Evolutionary conservation across 305 asterid genomes (phyloP), one percentile per base, ranked within the genome.

Genomic region (Ruellia speciosa): DNA sequence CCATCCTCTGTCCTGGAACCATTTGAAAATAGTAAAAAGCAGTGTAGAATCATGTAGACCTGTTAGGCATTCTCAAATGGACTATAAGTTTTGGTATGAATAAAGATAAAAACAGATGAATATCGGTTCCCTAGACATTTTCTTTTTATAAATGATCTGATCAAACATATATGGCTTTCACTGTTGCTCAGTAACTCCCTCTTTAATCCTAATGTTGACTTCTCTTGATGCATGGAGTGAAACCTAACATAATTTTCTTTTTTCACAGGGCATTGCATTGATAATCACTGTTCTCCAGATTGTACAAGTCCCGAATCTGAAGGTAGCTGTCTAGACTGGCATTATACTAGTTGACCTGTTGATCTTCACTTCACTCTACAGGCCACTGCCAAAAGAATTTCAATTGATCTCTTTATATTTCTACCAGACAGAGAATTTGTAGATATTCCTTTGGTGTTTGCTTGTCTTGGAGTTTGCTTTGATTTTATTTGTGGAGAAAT

Each of bases 231-330:
- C 39, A 57, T 12, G 2, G 16, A 54, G 34, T 39, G 31, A 63
- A 15, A 11, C 9, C 62, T 63, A 19, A 63, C 62, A 34, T 69
- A 28, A 11, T 37, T 60, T 48, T 49, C 47, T 43, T 60, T 20
- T 58, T 63, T 54, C 68, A 53, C 83, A 88, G 97, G 99, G 99
- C 64, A 88, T 93, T 61, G 87, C 96, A 3, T 77, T 93, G 89
- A 93, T 88, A 62, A 71, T 84, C 74, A 88, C 97, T 8, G 96
- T 88, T 76, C 94, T 84, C 75, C 99, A 93, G 79, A 79, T 93
- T 17, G 66, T 93, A 34, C 86, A 85, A 67, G 82, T 86, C 62
- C 99, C 99, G 49, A 93, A 93, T 79, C 87, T 93, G 69, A 93
- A 93, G 97, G 99, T 92, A 49, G 40, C 52, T 52, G 13, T 54